Base-by-base conservation (phyloP, 768 basidiomycete species). In the Leucocoprinus sp. region DNA sequence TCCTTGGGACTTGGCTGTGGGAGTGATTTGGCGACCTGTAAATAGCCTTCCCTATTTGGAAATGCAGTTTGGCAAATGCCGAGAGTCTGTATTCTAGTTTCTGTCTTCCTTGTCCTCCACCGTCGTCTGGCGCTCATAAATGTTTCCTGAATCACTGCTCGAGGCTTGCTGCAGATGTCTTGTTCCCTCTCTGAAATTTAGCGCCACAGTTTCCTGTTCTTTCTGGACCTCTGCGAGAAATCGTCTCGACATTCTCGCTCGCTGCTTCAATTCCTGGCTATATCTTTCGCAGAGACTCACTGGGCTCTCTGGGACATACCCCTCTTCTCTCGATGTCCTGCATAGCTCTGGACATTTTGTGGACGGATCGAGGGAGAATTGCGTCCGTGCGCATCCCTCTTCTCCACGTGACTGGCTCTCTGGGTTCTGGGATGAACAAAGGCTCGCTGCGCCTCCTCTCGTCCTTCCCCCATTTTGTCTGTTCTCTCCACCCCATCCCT, bases 351-450 rank as follows among this genome's bases (percentile, higher is more conserved):
- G 34, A 50, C 34, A 37, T 50, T 49, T 15, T 15, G 36, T 38
- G 38, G 35, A 43, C 19, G 34, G 40, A 19, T 43, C 37, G 15
- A 23, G 29, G 40, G 28, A 37, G 48, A 37, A 53, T 42, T 39
- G 55, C 46, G 61, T 61, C 61, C 56, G 61, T 61, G 58, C 59
- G 57, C 54, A 46, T 50, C 50, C 44, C 43, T 43, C 45, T 43
- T 41, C 43, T 43, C 54, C 60, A 60, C 62, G 58, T 62, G 58
- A 48, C 46, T 48, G 59, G 56, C 55, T 48, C 48, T 43, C 39
- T 43, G 46, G 55, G 50, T 54, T 57, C 50, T 56, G 49, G 47
- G 52, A 55, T 47, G 51, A 59, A 53, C 54, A 53, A 53, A 55
- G 43, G 48, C 48, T 49, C 53, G 44, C 49, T 50, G 38, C 39